phyloP scores from a whole-genome alignment of 2,329 filamentous ascomycete genomes.

The Fusarium papillatum region DNA sequence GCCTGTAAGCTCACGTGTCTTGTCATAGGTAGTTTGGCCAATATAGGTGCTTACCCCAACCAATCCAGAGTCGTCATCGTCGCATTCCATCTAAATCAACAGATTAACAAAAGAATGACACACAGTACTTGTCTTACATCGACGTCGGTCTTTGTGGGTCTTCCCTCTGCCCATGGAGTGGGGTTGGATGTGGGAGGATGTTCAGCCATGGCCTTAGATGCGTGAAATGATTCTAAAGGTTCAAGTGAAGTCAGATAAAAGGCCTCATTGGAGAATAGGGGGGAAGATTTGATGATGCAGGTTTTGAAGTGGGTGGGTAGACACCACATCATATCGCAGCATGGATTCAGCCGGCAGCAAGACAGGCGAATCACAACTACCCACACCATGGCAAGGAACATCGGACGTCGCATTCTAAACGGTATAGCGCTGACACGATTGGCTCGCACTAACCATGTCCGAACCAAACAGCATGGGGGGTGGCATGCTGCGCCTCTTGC shows the following conservation, averaged over 20 bases:
- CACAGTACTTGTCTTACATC: not conserved
- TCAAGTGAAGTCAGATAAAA: not conserved
- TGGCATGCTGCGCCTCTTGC: not conserved
- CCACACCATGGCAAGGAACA: not conserved
- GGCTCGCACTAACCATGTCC: not conserved
- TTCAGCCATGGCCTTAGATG: not conserved
- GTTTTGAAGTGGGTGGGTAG: not conserved
- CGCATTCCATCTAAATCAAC: not conserved
- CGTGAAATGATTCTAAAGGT: not conserved
- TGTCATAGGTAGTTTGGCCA: not conserved
- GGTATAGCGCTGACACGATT: not conserved
- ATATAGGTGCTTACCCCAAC: not conserved
- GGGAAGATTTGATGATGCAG: not conserved
- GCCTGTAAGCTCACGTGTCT: not conserved
- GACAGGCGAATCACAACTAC: not conserved
- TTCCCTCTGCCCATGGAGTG: not conserved
- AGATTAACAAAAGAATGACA: not conserved
- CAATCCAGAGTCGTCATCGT: conserved; percentile 11
- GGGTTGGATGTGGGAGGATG: not conserved
- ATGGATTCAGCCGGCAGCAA: not conserved
- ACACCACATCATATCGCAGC: not conserved
- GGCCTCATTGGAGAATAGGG: not conserved
- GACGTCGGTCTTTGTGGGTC: not conserved
- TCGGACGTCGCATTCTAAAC: not conserved
- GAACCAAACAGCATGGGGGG: conserved; percentile 5